phyloP scores from a whole-genome alignment of 805 yeast species.

The Spathaspora boniae region DNA sequence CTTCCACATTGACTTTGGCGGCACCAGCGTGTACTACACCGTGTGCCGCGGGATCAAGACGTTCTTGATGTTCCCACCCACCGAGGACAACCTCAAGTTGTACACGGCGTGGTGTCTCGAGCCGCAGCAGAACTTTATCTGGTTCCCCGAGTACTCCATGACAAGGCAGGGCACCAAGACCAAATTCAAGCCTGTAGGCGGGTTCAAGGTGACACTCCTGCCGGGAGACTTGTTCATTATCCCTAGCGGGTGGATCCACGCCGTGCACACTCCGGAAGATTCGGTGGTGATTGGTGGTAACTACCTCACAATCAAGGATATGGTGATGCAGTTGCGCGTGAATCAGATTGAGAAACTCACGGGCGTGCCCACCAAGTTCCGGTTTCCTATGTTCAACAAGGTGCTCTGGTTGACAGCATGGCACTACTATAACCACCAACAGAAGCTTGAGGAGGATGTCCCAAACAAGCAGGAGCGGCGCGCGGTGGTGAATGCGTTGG shows the following conservation, averaged over 20 bases:
- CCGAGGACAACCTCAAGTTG: conserved; percentile 52
- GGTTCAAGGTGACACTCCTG: conserved; percentile 50
- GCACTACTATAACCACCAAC: conserved; percentile 31
- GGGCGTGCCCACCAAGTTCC: conserved; percentile 69
- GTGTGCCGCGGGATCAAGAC: conserved; percentile 71
- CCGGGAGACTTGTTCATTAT: conserved; percentile 76
- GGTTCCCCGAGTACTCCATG: conserved; percentile 56
- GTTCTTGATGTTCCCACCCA: conserved; percentile 79
- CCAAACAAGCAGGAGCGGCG: conserved; percentile 13
- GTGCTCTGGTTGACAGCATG: conserved; percentile 67
- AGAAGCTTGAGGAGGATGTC: conserved; percentile 15
- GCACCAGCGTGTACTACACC: conserved; percentile 87
- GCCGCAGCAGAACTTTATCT: conserved; percentile 55
- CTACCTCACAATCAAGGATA: conserved; percentile 62
- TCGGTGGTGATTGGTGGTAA: conserved; percentile 87
- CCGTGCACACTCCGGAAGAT: conserved; percentile 80
- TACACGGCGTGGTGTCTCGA: conserved; percentile 74
- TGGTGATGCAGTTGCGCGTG: conserved; percentile 60
- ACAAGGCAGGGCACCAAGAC: conserved; percentile 28
- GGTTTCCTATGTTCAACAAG: conserved; percentile 72
- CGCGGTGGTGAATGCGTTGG: conserved; percentile 11
- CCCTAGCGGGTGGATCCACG: conserved; percentile 93
- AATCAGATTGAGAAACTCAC: conserved; percentile 62
- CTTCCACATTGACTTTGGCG: conserved; percentile 90
- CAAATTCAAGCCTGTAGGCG: conserved; percentile 29